These are phyloP conservation scores for Arabidopsis hybrid DNA, from an alignment of 441 rosid genomes.

Conservation along the genomic window DNA sequence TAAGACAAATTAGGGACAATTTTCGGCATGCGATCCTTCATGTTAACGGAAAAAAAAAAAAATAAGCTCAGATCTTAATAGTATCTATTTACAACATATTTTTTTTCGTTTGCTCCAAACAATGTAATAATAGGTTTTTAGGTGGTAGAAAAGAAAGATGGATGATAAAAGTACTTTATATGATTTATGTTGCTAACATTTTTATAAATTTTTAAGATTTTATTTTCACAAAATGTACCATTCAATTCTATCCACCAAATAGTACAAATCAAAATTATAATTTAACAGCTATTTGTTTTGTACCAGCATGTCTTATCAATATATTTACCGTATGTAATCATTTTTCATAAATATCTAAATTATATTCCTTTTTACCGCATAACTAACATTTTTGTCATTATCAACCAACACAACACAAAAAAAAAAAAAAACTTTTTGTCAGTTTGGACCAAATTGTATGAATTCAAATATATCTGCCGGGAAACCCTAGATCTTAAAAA, in stretches of 20 bases:
- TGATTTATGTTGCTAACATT: background rate
- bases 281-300: background rate
- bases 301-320: slow-evolving; percentile 1
- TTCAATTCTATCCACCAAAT: background rate
- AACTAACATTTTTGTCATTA: background rate
- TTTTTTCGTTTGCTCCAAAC: background rate
- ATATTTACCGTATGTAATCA: background rate
- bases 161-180: background rate
- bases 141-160: background rate
- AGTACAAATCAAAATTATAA: slow-evolving; percentile 2
- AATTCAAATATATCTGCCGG: background rate
- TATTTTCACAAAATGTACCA: background rate
- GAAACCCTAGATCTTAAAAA: background rate
- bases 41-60: no score
- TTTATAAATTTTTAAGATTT: background rate
- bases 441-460: background rate
- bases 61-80: background rate
- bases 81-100: no score
- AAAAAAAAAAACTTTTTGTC: background rate
- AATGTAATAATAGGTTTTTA: background rate
- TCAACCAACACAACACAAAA: background rate
- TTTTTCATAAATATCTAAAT: background rate
- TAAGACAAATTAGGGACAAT: no score
- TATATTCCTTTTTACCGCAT: background rate
- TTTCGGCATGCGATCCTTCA: no score